phyloP scores from a whole-genome alignment of 768 basidiomycete species.

The Melanogaster broomeanus region DNA sequence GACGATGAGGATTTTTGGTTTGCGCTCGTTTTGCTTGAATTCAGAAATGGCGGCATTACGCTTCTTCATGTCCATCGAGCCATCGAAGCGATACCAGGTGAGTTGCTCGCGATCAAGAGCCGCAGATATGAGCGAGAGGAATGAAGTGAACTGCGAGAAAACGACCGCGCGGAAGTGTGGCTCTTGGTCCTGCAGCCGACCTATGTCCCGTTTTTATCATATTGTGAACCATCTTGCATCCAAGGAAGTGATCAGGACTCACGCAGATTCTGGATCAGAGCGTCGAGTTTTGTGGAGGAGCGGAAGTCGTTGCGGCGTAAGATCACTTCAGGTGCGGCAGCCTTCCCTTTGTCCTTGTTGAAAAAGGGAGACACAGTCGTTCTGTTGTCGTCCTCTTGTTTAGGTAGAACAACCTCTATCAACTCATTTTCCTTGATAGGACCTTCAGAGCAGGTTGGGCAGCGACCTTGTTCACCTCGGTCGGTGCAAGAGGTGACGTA shows the following conservation, averaged over 20 bases:
- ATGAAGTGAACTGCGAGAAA: conserved; percentile 89
- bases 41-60: conserved; percentile 72
- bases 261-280: conserved; percentile 75
- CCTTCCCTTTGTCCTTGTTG: conserved; percentile 15
- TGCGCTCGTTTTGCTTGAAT: conserved; percentile 70
- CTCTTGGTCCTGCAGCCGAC: conserved; percentile 67
- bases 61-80: conserved; percentile 87
- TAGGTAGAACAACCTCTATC: conserved; percentile 57
- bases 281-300: conserved; percentile 90
- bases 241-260: conserved; percentile 20
- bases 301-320: conserved; percentile 82
- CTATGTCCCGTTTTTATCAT: conserved; percentile 32
- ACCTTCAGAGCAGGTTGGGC: conserved; percentile 77
- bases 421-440: conserved; percentile 67
- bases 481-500: conserved; percentile 71
- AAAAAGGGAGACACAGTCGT: not conserved
- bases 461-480: conserved; percentile 67
- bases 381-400: conserved; percentile 7
- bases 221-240: not conserved
- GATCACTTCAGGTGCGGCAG: conserved; percentile 45
- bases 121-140: conserved; percentile 78
- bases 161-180: conserved; percentile 82
- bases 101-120: conserved; percentile 70
- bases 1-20: conserved; percentile 75
- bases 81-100: conserved; percentile 83